These are phyloP conservation scores for Thelonectria blattea DNA, from an alignment of 2,329 filamentous ascomycete genomes.

Conservation along the genomic window DNA sequence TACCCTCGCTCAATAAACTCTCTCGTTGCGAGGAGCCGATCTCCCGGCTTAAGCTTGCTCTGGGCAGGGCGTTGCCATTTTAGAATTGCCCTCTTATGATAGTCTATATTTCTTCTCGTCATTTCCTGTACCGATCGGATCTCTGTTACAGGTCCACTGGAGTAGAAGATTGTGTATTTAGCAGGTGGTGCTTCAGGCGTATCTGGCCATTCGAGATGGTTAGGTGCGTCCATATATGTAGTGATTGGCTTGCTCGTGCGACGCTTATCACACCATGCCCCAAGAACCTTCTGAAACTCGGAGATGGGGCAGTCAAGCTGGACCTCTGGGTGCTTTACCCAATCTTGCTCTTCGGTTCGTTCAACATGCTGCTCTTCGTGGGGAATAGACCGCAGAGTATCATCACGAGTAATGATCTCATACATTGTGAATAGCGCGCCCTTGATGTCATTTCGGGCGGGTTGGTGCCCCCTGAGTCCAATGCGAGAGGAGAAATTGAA, in stretches of 20 bases:
- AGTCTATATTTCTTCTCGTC: too few relatives aligned
- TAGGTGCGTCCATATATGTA: slow-evolving; percentile 22
- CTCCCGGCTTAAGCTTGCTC: too few relatives aligned
- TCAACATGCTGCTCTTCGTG: too few relatives aligned
- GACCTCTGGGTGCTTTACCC: slow-evolving; percentile 42
- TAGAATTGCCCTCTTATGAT: too few relatives aligned
- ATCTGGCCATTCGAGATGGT: slow-evolving; percentile 35
- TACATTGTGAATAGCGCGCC: slow-evolving; percentile 45
- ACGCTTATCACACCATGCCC: slow-evolving; percentile 33
- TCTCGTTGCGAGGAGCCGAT: too few relatives aligned
- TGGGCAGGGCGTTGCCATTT: too few relatives aligned
- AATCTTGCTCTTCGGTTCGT: slow-evolving; percentile 24
- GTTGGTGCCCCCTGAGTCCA: background rate
- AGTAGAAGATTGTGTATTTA: too few relatives aligned
- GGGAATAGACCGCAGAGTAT: slow-evolving; percentile 22
- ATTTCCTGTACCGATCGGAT: too few relatives aligned
- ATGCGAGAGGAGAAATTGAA: slow-evolving; percentile 41
- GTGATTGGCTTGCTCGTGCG: slow-evolving; percentile 1
- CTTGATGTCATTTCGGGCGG: slow-evolving; percentile 41
- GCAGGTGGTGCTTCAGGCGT: background rate
- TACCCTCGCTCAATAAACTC: too few relatives aligned
- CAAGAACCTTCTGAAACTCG: slow-evolving; percentile 37
- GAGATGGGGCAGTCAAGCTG: slow-evolving; percentile 41
- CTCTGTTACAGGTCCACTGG: too few relatives aligned
- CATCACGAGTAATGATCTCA: slow-evolving; percentile 44